Evolutionary conservation across 805 yeast genomes (phyloP), one percentile per base, ranked within the genome.

Genomic region (Pichia cephalocereana): DNA sequence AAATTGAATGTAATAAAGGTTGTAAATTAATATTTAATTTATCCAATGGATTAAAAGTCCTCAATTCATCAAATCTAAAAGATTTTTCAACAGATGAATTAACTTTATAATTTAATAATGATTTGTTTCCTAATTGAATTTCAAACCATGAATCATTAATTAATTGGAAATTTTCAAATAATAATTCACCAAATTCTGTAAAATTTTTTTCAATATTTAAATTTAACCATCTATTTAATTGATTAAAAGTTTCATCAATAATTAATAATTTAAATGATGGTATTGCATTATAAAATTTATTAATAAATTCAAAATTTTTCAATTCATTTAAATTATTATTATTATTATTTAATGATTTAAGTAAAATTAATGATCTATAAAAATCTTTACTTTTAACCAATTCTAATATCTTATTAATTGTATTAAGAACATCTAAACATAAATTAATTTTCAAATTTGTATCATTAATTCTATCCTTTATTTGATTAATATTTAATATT

Each of bases 71-170:
- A 0, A 82, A 72, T 57, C 97, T 72, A 60, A 88, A 70, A 8
- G 95, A 79, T 8, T 77, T 64, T 63, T 91, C 98, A 6, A 90
- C 86, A 0, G 96, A 86, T 0, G 96, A 86, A 62, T 90, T 90
- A 54, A 91, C 76, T 57, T 84, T 81, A 62, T 78, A 86, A 8
- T 75, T 67, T 5, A 70, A 63, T 45, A 82, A 70, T 6, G 66
- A 67, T 49, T 75, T 74, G 9, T 67, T 59, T 8, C 67, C 58
- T 50, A 4, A 3, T 17, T 75, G 79, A 53, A 69, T 68, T 2
- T 62, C 52, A 36, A 72, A 70, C 91, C 95, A 86, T 38, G 72
- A 70, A 15, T 72, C 69, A 45, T 83, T 77, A 59, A 89, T 76
- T 1, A 65, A 62, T 8, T 69, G 73, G 44, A 83, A 74, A 47